phyloP scores from a whole-genome alignment of 345 rosid genomes.

The Populus euphratica region DNA sequence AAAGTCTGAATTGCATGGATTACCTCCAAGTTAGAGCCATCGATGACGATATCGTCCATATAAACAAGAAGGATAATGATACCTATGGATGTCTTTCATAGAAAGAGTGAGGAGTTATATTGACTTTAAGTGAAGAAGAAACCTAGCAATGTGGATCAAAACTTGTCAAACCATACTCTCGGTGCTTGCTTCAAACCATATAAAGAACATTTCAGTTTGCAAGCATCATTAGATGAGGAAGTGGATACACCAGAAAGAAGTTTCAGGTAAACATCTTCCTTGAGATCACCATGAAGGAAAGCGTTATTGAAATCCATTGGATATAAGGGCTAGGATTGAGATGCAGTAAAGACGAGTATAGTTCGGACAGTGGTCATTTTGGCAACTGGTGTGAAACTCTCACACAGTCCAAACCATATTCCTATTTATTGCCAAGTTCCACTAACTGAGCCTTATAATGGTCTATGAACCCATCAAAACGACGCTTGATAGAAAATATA shows the following conservation, averaged over 20 bases:
- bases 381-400: background rate
- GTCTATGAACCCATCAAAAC: background rate
- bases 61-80: no score
- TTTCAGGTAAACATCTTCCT: background rate
- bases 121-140: no score
- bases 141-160: background rate
- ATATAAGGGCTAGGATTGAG: background rate
- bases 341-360: background rate
- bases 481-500: background rate
- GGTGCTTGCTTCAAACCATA: background rate
- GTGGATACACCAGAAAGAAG: background rate
- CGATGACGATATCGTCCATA: no score
- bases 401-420: background rate
- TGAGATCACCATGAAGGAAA: background rate
- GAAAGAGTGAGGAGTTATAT: no score
- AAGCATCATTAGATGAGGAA: background rate
- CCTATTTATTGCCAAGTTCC: background rate
- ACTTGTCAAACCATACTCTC: background rate
- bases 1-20: no score
- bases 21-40: background rate
- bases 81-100: no score
- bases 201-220: background rate
- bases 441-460: background rate
- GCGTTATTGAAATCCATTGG: background rate
- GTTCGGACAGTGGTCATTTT: background rate